phyloP scores from a whole-genome alignment of 768 basidiomycete species.

The Pleurotus cornucopiae region DNA sequence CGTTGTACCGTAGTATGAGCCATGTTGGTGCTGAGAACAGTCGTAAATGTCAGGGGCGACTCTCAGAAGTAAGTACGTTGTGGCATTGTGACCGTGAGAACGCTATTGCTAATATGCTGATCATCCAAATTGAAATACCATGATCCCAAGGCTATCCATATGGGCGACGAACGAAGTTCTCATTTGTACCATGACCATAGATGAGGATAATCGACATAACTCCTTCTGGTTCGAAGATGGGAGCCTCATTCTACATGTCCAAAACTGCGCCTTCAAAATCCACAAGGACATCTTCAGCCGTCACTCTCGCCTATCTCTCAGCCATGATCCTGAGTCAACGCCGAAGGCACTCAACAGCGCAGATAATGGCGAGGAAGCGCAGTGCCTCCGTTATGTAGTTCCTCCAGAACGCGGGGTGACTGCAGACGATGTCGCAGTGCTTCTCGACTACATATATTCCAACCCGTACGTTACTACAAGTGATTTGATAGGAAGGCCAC shows the following conservation, averaged over 20 bases:
- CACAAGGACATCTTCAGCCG: conserved; percentile 49
- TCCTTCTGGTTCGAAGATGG: conserved; percentile 68
- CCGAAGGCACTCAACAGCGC: background rate
- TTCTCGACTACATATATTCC: conserved; percentile 67
- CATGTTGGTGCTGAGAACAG: no score
- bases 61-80: no score
- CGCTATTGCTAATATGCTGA: no score
- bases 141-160: background rate
- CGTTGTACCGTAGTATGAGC: no score
- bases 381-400: conserved; percentile 14
- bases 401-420: conserved; percentile 34
- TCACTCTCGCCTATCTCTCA: conserved; percentile 35
- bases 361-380: background rate
- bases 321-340: background rate
- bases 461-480: conserved; percentile 39
- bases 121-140: no score
- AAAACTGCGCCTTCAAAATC: conserved; percentile 48
- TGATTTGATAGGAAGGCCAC: background rate
- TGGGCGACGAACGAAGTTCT: no score
- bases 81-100: no score
- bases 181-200: background rate
- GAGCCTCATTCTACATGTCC: conserved; percentile 45
- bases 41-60: no score
- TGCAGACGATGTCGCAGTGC: conserved; percentile 45
- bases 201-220: conserved; percentile 30